Conservation (phyloP, 225 moss, liverwort and hornwort species). For the Sphagnum contortum region DNA sequence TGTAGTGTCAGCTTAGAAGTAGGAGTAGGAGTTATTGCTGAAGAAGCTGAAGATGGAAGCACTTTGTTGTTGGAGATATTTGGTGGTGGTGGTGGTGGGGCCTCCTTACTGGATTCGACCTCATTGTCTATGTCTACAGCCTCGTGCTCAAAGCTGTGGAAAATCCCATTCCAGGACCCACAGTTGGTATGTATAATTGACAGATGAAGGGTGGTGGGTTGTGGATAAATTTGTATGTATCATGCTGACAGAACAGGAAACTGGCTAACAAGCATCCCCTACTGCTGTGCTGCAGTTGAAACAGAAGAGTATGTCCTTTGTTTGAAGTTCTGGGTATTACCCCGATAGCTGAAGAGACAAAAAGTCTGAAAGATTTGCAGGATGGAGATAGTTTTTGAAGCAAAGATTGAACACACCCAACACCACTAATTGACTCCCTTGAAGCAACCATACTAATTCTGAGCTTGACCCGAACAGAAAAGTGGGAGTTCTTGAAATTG, state of each 20-base stretch:
- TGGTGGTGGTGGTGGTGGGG: slow-evolving; percentile 98
- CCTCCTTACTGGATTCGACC: slow-evolving; percentile 99
- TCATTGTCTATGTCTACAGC: slow-evolving; percentile 99
- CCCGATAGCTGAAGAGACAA: too few relatives aligned
- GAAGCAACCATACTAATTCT: too few relatives aligned
- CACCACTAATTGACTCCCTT: too few relatives aligned
- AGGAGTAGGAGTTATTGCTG: slow-evolving; percentile 59
- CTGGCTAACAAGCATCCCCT: slow-evolving; percentile 45
- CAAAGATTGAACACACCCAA: too few relatives aligned
- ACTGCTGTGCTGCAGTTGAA: slow-evolving; percentile 49
- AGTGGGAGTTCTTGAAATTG: too few relatives aligned
- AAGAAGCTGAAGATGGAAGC: slow-evolving; percentile 83
- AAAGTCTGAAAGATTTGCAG: too few relatives aligned
- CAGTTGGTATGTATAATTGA: slow-evolving; percentile 96
- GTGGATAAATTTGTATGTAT: slow-evolving; percentile 54
- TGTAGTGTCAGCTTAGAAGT: slow-evolving; percentile 77
- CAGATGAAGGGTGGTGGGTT: slow-evolving; percentile 76
- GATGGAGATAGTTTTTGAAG: too few relatives aligned
- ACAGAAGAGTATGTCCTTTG: slow-evolving; percentile 26
- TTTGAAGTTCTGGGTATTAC: too few relatives aligned
- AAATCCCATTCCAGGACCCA: slow-evolving; percentile 99
- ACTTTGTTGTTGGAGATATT: slow-evolving; percentile 97
- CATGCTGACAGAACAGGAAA: slow-evolving; percentile 34
- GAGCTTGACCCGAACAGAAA: too few relatives aligned
- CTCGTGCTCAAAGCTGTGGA: slow-evolving; percentile 99